Conservation (phyloP, 352 stramenopile species). For the Globisporangium perplexum region DNA sequence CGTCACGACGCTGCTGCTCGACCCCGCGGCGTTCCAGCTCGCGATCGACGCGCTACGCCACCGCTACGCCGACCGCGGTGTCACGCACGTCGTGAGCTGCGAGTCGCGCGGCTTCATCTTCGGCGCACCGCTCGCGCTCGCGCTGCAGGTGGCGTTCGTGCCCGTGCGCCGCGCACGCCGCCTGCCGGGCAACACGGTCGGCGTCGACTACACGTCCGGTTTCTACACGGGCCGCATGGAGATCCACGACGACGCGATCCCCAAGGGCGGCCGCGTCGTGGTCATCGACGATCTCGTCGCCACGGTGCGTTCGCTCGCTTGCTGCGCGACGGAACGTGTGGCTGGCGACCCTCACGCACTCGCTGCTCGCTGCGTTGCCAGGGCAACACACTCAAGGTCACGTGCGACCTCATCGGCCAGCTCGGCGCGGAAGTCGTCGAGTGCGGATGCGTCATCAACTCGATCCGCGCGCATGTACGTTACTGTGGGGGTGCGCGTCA, state of each 20-base stretch:
- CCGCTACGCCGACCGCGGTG: constrained; percentile 44
- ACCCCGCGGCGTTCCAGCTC: constrained; percentile 66
- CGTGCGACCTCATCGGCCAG: constrained; percentile 65
- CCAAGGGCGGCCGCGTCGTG: constrained; percentile 55
- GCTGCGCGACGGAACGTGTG: too few relatives aligned
- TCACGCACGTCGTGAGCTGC: constrained; percentile 80
- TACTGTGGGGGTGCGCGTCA: too few relatives aligned
- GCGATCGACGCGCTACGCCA: constrained; percentile 62
- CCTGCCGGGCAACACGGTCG: constrained; percentile 61
- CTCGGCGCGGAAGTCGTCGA: constrained; percentile 69
- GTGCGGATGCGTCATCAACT: constrained; percentile 76
- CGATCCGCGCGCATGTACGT: constrained; percentile 38
- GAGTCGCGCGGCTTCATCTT: constrained; percentile 83
- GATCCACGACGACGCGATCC: constrained; percentile 79
- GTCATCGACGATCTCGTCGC: constrained; percentile 80
- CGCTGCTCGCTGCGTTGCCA: constrained; percentile 10
- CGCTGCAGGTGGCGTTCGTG: constrained; percentile 60
- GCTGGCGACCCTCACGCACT: not conserved
- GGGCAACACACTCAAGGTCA: constrained; percentile 80
- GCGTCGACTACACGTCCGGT: constrained; percentile 75
- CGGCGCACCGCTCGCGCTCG: constrained; percentile 62
- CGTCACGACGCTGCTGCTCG: constrained; percentile 65
- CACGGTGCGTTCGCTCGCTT: constrained; percentile 51
- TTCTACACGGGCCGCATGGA: constrained; percentile 73
- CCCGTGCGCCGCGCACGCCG: constrained; percentile 58